Evolutionary conservation across 2,329 filamentous ascomycete genomes (phyloP).

Genomic region (Dendryphion nanum): DNA sequence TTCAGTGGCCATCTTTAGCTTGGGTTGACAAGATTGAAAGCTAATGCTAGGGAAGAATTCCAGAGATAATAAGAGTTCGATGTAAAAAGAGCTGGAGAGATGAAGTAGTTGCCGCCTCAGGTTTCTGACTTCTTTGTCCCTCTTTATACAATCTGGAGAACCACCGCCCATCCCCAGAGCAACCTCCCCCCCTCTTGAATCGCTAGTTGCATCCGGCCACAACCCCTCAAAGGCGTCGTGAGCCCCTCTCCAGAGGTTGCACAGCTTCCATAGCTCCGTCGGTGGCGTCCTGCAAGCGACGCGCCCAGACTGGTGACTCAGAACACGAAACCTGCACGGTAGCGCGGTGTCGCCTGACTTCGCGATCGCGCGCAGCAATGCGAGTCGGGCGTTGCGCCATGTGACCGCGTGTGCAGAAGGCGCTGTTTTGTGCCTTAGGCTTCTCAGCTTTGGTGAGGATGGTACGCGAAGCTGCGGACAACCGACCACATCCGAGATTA

Average conservation of each 20-base stretch:
- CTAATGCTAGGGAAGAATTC: not conserved
- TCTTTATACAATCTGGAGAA: not conserved
- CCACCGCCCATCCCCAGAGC: not conserved
- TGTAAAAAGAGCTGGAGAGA: not conserved
- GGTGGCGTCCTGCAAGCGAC: conserved; percentile 5
- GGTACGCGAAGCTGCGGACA: too few relatives aligned
- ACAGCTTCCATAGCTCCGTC: not conserved
- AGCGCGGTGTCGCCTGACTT: conserved; percentile 7
- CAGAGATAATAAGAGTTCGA: not conserved
- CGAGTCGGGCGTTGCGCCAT: conserved; percentile 1
- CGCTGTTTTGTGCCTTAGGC: too few relatives aligned
- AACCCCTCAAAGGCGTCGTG: not conserved
- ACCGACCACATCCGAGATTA: too few relatives aligned
- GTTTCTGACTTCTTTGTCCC: not conserved
- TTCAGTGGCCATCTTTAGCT: conserved; percentile 8
- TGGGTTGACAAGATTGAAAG: not conserved
- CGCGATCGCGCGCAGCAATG: conserved; percentile 4
- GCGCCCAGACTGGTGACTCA: conserved; percentile 7
- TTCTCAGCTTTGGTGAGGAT: not conserved
- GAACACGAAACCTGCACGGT: conserved; percentile 8
- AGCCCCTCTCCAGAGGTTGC: not conserved
- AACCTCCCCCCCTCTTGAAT: not conserved
- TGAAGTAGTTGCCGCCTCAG: not conserved
- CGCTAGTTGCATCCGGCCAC: not conserved
- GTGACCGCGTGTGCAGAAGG: conserved; percentile 5